A percentile compares a stretch with the other conserved stretches of the same genome.
phyloP scores from a whole-genome alignment of 768 basidiomycete genomes.

The Agaricus subrufescens region DNA sequence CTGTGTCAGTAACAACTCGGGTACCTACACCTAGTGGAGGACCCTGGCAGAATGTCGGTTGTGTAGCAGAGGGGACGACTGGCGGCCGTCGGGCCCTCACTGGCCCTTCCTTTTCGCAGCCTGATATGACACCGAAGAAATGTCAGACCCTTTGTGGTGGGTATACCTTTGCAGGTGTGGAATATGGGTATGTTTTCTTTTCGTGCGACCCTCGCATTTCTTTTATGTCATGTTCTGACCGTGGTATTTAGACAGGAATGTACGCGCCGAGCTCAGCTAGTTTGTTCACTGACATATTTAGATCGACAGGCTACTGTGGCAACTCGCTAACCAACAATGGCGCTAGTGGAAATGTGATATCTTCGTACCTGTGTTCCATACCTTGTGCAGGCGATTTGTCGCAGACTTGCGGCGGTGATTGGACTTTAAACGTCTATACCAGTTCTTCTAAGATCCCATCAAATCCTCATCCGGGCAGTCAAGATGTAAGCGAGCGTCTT shows the following conservation, averaged over 20 bases:
- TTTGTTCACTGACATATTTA: neutral
- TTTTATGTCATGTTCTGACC: neutral
- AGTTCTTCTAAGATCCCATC: constrained; percentile 11
- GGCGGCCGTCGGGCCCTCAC: constrained; percentile 22
- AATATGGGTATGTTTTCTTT: constrained; percentile 14
- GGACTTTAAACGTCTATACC: constrained; percentile 10
- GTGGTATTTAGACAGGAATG: constrained; percentile 4
- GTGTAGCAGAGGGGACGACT: constrained; percentile 24
- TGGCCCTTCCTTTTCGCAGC: constrained; percentile 15
- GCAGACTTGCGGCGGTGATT: constrained; percentile 17
- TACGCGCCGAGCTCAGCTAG: neutral
- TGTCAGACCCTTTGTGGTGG: constrained; percentile 21
- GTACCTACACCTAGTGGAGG: neutral
- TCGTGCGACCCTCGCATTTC: neutral
- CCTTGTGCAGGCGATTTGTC: constrained; percentile 16
- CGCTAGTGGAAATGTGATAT: constrained; percentile 15
- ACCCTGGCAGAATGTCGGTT: constrained; percentile 21
- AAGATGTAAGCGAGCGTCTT: constrained; percentile 13
- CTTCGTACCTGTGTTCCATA: constrained; percentile 13
- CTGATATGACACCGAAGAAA: constrained; percentile 19
- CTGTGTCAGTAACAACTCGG: neutral
- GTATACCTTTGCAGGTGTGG: constrained; percentile 21
- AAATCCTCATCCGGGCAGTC: constrained; percentile 8
- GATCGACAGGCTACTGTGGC: constrained; percentile 20
- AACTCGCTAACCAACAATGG: constrained; percentile 19